A percentile compares a stretch with the other conserved stretches of the same genome.
Evolutionary conservation across 2,329 filamentous ascomycete genomes (phyloP).

Genomic region (Ceratocystis papillata): DNA sequence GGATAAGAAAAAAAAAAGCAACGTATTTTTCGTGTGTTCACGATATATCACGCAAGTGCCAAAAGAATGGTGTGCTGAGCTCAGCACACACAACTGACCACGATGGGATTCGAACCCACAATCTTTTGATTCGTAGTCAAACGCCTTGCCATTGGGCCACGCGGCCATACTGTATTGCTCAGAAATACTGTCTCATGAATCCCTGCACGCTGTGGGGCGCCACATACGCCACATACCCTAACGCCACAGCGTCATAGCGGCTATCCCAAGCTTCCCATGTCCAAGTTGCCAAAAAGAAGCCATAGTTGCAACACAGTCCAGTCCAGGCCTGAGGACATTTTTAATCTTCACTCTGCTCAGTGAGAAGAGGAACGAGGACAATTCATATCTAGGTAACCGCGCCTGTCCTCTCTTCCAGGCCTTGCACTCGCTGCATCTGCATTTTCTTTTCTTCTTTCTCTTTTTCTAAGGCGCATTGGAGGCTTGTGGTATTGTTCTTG

Average conservation of each 20-base stretch:
- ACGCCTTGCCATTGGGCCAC: constrained; percentile 23
- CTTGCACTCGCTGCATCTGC: background rate
- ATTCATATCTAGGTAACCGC: background rate
- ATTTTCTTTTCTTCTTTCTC: background rate
- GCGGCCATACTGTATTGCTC: constrained; percentile 3
- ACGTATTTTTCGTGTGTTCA: background rate
- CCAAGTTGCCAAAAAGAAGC: constrained; percentile 16
- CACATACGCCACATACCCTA: background rate
- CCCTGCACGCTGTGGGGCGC: background rate
- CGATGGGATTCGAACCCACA: constrained; percentile 23
- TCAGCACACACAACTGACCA: constrained; percentile 14
- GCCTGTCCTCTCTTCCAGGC: background rate
- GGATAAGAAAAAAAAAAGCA: background rate
- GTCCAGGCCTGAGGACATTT: background rate
- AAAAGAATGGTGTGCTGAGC: background rate
- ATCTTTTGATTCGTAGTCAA: constrained; percentile 24
- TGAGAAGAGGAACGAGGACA: constrained; percentile 1
- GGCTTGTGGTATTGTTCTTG: background rate
- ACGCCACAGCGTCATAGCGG: constrained; percentile 20
- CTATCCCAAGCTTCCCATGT: background rate
- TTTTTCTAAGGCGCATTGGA: background rate
- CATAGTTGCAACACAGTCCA: constrained; percentile 18
- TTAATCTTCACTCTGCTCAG: background rate
- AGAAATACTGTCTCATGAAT: background rate
- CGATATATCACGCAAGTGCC: background rate